Evolutionary conservation across 805 yeast species (phyloP).

Genomic region (Clavispora vitiphila): DNA sequence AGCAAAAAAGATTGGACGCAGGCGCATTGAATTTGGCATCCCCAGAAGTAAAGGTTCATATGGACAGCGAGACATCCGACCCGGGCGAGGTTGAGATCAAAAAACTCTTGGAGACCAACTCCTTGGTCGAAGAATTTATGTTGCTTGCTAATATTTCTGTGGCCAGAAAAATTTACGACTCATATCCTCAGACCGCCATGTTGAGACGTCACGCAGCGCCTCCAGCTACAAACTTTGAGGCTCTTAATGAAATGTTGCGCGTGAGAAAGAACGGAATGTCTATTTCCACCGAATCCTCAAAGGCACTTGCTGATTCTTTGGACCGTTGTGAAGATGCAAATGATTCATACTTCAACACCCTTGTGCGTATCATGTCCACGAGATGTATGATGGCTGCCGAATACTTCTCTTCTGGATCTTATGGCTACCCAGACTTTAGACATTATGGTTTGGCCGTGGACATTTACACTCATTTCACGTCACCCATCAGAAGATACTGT

Average conservation of each 20-base stretch:
- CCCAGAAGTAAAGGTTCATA: slow-evolving; percentile 95
- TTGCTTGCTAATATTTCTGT: slow-evolving; percentile 94
- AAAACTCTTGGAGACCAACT: slow-evolving; percentile 82
- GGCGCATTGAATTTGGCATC: slow-evolving; percentile 97
- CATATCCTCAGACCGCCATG: slow-evolving; percentile 98
- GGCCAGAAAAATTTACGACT: slow-evolving; percentile 85
- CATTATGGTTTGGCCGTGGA: slow-evolving; percentile 98
- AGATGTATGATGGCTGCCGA: slow-evolving; percentile 99
- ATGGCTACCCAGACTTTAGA: slow-evolving; percentile 83
- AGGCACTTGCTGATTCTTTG: slow-evolving; percentile 87
- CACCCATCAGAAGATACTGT: slow-evolving; percentile 97
- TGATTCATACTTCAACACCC: slow-evolving; percentile 89
- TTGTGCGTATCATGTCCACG: slow-evolving; percentile 93
- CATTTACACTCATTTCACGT: slow-evolving; percentile 96
- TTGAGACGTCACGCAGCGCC: slow-evolving; percentile 97
- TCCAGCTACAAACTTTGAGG: slow-evolving; percentile 88
- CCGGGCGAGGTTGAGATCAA: slow-evolving; percentile 95
- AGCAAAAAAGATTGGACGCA: slow-evolving; percentile 80
- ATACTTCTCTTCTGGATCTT: slow-evolving; percentile 88
- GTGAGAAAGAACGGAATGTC: slow-evolving; percentile 66
- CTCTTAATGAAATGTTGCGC: slow-evolving; percentile 80
- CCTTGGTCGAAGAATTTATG: slow-evolving; percentile 98
- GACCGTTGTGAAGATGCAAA: slow-evolving; percentile 79
- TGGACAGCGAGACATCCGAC: slow-evolving; percentile 96
- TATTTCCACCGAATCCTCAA: slow-evolving; percentile 78